Evolutionary conservation across 352 stramenopile genomes (phyloP).

Genomic region (Pythium phragmitis): DNA sequence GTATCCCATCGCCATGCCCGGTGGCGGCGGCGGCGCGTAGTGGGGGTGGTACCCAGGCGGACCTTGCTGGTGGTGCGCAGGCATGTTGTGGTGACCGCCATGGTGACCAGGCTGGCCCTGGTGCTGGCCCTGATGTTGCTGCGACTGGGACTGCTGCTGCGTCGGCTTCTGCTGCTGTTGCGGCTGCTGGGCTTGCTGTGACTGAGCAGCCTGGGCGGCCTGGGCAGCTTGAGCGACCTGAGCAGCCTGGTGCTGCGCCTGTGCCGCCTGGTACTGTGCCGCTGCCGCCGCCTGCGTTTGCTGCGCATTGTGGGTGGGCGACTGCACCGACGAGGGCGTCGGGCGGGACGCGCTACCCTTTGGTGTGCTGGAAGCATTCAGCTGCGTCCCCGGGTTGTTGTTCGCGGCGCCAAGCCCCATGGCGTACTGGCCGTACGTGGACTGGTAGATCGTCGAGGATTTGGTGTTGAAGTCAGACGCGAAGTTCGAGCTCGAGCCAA

Average conservation of each 20-base stretch:
- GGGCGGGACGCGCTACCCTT: constrained; percentile 37
- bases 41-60: constrained; percentile 81
- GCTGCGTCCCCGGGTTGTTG: constrained; percentile 29
- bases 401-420: constrained; percentile 62
- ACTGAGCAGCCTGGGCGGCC: constrained; percentile 17
- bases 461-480: constrained; percentile 51
- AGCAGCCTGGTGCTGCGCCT: constrained; percentile 23
- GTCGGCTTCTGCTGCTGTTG: constrained; percentile 33
- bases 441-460: constrained; percentile 66
- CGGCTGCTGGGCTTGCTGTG: constrained; percentile 33
- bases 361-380: constrained; percentile 45
- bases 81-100: constrained; percentile 40
- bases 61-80: constrained; percentile 60
- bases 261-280: constrained; percentile 24
- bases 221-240: constrained; percentile 13
- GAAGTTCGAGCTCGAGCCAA: constrained; percentile 52
- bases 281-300: constrained; percentile 20
- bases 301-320: constrained; percentile 51
- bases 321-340: constrained; percentile 40
- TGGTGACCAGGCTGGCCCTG: constrained; percentile 24
- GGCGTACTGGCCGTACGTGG: constrained; percentile 79
- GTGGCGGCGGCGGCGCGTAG: constrained; percentile 79
- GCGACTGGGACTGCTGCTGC: constrained; percentile 17
- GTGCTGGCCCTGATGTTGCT: constrained; percentile 30
- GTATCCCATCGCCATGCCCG: constrained; percentile 85